Evolutionary conservation across 306 rosid species (phyloP).

Genomic region (Cucumis cinereus): DNA sequence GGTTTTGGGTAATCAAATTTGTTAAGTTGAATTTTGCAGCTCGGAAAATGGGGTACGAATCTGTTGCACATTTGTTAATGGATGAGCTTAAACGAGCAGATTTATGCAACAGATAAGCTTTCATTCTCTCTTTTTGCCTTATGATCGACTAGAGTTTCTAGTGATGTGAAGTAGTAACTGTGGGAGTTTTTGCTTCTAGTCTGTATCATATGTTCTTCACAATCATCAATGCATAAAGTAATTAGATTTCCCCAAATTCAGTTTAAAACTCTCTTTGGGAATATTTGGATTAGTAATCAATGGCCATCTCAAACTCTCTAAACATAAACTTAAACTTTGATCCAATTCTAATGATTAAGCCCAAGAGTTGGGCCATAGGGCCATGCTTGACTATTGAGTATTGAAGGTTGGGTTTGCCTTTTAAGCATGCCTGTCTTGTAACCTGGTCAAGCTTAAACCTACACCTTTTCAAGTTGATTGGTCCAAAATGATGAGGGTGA

Average conservation of each 20-base stretch:
- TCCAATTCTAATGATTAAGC: no score
- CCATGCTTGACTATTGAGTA: no score
- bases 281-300: no score
- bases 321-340: no score
- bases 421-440: no score
- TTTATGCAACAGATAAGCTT: constrained; percentile 6
- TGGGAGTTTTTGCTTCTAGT: not conserved
- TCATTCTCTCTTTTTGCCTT: not conserved
- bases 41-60: constrained; percentile 44
- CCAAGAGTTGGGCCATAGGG: no score
- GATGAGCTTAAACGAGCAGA: constrained; percentile 39
- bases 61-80: constrained; percentile 65
- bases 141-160: not conserved
- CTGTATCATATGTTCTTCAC: not conserved
- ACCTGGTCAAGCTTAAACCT: no score
- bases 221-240: not conserved
- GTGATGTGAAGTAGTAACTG: not conserved
- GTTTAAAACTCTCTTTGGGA: not conserved
- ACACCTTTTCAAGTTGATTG: no score
- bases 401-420: no score
- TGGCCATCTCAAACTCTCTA: no score
- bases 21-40: constrained; percentile 16
- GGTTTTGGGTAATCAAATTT: not conserved
- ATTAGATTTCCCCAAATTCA: not conserved
- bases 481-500: no score